phyloP scores from a whole-genome alignment of 768 basidiomycete genomes.

The Trametes meyenii region DNA sequence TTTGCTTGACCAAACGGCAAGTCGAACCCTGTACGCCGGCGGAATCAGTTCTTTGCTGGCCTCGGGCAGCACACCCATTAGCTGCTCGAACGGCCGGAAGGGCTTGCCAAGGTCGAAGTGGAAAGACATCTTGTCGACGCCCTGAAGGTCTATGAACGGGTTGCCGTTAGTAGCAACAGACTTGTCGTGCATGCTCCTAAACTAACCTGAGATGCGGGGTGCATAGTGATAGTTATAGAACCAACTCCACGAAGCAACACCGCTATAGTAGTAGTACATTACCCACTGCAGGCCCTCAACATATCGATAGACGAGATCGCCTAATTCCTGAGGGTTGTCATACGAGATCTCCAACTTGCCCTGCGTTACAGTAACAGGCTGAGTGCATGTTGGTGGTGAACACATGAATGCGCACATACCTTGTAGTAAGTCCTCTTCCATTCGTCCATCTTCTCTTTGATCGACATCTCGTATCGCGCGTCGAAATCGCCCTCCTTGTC shows the following conservation, averaged over 20 bases:
- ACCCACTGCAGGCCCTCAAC: conserved; percentile 98
- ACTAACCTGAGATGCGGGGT: conserved; percentile 89
- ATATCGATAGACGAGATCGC: conserved; percentile 75
- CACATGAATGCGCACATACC: conserved; percentile 44
- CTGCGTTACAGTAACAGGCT: conserved; percentile 44
- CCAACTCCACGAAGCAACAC: conserved; percentile 98
- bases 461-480: conserved; percentile 67
- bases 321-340: conserved; percentile 67
- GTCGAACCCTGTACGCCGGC: conserved; percentile 72
- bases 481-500: conserved; percentile 79
- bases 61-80: conserved; percentile 96
- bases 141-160: conserved; percentile 52
- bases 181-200: background rate
- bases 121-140: conserved; percentile 80
- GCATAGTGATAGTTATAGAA: conserved; percentile 99
- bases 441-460: conserved; percentile 84
- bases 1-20: background rate
- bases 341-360: conserved; percentile 86
- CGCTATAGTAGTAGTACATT: conserved; percentile 98
- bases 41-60: conserved; percentile 92
- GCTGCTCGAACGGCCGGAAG: conserved; percentile 91
- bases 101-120: conserved; percentile 85
- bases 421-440: conserved; percentile 93
- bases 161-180: conserved; percentile 26
- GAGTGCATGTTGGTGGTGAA: background rate